Percentiles rank a stretch among this genome's conserved stretches.
Evolutionary conservation across 257 asterid genomes (phyloP).

Genomic region (Petunia secreta): DNA sequence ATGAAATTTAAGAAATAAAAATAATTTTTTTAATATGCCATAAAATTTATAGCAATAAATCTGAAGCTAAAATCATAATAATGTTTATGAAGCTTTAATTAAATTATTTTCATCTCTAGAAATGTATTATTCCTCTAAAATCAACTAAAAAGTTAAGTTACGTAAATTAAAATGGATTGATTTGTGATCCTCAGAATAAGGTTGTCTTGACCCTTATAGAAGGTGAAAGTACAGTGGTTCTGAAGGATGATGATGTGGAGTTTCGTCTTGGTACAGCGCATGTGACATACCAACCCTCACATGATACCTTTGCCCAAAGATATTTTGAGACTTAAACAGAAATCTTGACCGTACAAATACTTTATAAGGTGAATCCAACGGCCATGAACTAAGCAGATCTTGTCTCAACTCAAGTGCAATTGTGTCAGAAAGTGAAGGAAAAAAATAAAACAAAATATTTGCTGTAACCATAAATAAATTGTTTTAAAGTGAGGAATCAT

Average conservation of each 20-base stretch:
- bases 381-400: not conserved
- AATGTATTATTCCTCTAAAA: no score
- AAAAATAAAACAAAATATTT: no score
- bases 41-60: no score
- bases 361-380: not conserved
- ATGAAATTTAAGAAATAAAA: no score
- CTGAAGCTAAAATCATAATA: no score
- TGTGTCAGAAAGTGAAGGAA: not conserved
- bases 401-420: not conserved
- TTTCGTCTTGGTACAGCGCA: not conserved
- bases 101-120: no score
- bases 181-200: not conserved
- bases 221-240: no score
- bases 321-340: not conserved
- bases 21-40: no score
- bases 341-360: not conserved
- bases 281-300: not conserved
- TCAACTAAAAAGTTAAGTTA: no score
- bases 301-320: not conserved
- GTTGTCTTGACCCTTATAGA: not conserved
- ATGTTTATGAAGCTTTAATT: no score
- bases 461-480: not conserved
- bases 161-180: not conserved
- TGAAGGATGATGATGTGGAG: no score
- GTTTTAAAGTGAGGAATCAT: not conserved